Conservation (phyloP, 148 eudicot genomes). For the Mesembryanthemum crystallinum region DNA sequence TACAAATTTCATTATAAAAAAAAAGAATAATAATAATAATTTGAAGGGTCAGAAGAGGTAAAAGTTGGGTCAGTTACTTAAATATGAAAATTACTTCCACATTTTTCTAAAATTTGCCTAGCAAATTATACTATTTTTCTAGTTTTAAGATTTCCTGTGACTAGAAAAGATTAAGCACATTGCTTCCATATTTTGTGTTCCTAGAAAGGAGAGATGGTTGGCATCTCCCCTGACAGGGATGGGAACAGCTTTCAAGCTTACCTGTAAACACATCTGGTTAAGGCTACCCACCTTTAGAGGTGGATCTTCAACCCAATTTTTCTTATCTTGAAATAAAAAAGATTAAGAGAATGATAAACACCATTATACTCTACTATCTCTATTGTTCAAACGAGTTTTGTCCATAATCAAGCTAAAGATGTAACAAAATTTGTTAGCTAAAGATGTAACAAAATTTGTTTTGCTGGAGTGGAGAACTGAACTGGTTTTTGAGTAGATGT, state of each 20-base stretch:
- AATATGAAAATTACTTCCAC: background rate
- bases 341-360: background rate
- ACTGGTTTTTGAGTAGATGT: background rate
- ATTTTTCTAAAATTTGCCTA: background rate
- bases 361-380: background rate
- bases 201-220: no score
- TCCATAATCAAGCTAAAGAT: background rate
- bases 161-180: no score
- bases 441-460: no score
- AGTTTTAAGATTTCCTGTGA: no score
- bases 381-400: background rate
- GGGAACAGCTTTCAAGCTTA: no score
- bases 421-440: background rate
- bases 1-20: no score
- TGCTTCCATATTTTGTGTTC: no score
- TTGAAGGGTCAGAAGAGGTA: background rate
- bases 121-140: background rate
- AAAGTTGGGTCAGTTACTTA: background rate
- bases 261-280: no score
- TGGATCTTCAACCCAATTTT: no score
- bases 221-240: no score
- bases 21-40: background rate
- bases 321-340: no score
- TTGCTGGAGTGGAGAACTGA: slow-evolving; percentile 1
- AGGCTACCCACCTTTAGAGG: no score